Base-by-base conservation (phyloP, 2,329 filamentous ascomycete species). In the Paraphaeosphaeria minitans region DNA sequence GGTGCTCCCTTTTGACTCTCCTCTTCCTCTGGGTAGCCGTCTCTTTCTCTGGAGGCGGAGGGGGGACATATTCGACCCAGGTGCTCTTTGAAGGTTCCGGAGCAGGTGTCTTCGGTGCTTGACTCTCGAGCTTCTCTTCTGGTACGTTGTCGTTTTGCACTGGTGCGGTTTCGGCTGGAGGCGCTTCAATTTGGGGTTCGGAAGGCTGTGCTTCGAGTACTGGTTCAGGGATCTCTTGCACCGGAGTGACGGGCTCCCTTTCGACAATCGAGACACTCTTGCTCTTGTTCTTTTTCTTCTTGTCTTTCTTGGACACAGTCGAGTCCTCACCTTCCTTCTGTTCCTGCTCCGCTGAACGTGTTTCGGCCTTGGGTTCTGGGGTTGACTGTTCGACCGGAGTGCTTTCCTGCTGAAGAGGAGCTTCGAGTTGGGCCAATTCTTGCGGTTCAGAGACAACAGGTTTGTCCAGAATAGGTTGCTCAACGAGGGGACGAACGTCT, bases 271-370 rank as follows among this genome's bases (percentile, higher is more conserved):
- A 55, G 33, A 48, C 37, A 21, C 52, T 53, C 61, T 63, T 60
- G 21, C 39, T 47, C 49, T 62, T 60, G 47, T 58, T 60, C n/a
- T 27, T 43, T 31, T 60, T 59, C 47, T 62, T 59, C 48, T 59
- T 56, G 22, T 60, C 56, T 53, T 60, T 61, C 43, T 62, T 59
- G 16, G 60, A 59, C 9, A 46, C 12, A 16, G 47, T 43, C 1
- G 27, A 39, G 5, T 63, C 61, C 1, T 56, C 53, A 22, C 43
- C 14, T n/a, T 29, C 51, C 14, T 57, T 53, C 47, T 62, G 55
- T 14, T 24, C 33, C 35, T 43, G 50, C 24, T 59, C 51, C 3
- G n/a, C 31, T 21, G 16, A 16, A 47, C 33, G 41, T 12, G 13
- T 47, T 19, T 53, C 46, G 24, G 47, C 14, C 21, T 45, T 31